These are phyloP conservation scores for Alternaria burnsii DNA, from an alignment of 2,329 filamentous ascomycete species.

Conservation along the genomic window DNA sequence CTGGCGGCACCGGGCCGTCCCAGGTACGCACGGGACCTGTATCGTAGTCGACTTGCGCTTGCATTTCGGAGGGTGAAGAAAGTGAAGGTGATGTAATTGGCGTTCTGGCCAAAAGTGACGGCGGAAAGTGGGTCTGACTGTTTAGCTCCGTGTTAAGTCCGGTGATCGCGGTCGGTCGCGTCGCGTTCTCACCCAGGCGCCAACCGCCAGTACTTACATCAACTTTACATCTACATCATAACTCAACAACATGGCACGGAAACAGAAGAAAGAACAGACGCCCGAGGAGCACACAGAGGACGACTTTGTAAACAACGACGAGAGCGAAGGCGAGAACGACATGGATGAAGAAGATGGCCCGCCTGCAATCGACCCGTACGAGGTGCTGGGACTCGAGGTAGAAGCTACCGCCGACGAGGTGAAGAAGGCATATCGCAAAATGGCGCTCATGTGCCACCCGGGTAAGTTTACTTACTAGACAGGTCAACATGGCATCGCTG, in stretches of 20 bases:
- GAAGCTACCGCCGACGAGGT: constrained; percentile 79
- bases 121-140: constrained; percentile 1
- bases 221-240: constrained; percentile 13
- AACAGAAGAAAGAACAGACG: constrained; percentile 12
- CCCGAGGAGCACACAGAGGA: constrained; percentile 18
- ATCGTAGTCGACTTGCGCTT: constrained; percentile 28
- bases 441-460: constrained; percentile 82
- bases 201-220: background rate
- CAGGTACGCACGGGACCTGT: constrained; percentile 29
- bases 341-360: constrained; percentile 59
- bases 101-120: constrained; percentile 4
- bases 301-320: constrained; percentile 56
- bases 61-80: constrained; percentile 28
- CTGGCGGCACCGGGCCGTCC: constrained; percentile 30
- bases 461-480: constrained; percentile 55
- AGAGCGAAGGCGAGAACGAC: constrained; percentile 38
- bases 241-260: constrained; percentile 15
- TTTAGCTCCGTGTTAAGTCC: constrained; percentile 33
- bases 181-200: constrained; percentile 29
- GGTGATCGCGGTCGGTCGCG: constrained; percentile 32
- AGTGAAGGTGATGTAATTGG: constrained; percentile 15
- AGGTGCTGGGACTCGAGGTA: constrained; percentile 75
- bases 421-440: constrained; percentile 90
- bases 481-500: constrained; percentile 23
- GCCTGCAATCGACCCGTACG: constrained; percentile 79